Conservation (phyloP, 371 early-diverging fungal species). For the Mucor circinelloides region DNA sequence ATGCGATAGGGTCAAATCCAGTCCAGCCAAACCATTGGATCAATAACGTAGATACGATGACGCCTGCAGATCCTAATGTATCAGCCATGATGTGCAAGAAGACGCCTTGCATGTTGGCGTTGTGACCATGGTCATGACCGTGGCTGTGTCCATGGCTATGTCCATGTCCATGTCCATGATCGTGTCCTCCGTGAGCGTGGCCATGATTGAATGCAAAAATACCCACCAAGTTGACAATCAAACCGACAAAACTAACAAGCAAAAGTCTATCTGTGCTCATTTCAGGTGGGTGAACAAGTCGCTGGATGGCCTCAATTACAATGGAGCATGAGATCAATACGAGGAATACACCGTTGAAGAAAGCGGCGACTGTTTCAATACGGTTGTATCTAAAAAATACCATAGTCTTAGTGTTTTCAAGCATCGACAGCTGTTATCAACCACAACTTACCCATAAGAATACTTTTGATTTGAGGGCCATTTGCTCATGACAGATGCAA, state of each 20-base stretch:
- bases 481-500: conserved; percentile 89
- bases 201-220: conserved; percentile 92
- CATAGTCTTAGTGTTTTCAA: conserved; percentile 47
- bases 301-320: conserved; percentile 86
- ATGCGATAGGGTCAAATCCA: conserved; percentile 94
- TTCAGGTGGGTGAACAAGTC: conserved; percentile 85
- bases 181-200: conserved; percentile 74
- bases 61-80: conserved; percentile 95
- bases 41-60: conserved; percentile 88
- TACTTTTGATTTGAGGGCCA: conserved; percentile 82
- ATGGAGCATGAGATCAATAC: conserved; percentile 88
- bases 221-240: conserved; percentile 91
- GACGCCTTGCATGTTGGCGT: conserved; percentile 87
- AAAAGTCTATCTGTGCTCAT: conserved; percentile 85
- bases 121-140: conserved; percentile 35
- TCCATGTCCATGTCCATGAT: conserved; percentile 41
- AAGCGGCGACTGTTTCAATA: conserved; percentile 92
- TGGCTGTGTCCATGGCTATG: conserved; percentile 67
- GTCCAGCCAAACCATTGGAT: conserved; percentile 92
- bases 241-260: conserved; percentile 86
- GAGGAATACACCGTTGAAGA: conserved; percentile 89
- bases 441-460: conserved; percentile 71
- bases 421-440: background rate
- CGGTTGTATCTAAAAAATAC: conserved; percentile 72
- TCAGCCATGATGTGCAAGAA: conserved; percentile 96